Evolutionary conservation across 257 asterid species (phyloP), one percentile per base, ranked within the genome.

Genomic region (Plectranthus barbatus): DNA sequence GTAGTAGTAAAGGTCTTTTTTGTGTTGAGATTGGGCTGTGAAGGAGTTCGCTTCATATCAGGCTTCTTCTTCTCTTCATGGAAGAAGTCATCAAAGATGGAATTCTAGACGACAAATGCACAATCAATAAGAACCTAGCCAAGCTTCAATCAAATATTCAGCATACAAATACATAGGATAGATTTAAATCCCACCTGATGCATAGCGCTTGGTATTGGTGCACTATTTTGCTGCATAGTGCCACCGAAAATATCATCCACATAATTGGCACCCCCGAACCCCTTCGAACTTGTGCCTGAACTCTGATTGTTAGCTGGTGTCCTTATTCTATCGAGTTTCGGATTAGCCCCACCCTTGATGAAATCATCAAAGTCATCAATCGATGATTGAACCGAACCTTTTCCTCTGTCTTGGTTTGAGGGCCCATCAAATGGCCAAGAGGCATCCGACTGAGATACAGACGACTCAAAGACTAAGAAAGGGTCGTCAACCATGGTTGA

Each of bases 361-460:
- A 88, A 84, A 62, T 70, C 83, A 66, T 75, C 87, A 45, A 86
- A 83, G 61, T 78, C 95, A 60, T 84, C 84, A 62, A 79, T 59
- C 1, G 86, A 63, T 65, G 83, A 71, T 20, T 69, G 79, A 49
- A 60, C 74, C 12, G 83, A 67, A 49, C 64, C 46, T 49, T 72
- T 73, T 68, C 79, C 81, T 12, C 36, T 40, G 60, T 47, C 57
- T 39, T 75, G 70, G 41, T 66, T 73, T 31, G 74, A 44, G 5
- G 78, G 72, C 18, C 65, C 79, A 73, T 61, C 72, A 62, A 78
- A 78, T 42, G 84, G 81, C 87, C 91, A 78, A 9, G 85, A 58
- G 56, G 74, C 62, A 73, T 66, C 75, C 50, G 70, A 37, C 64
- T 62, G 69, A 37, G 83, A 67, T 42, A 29, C 62, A 26, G 85